These are phyloP conservation scores for Emmonsiellopsis sp. DNA, from an alignment of 2,329 filamentous ascomycete species.

Conservation along the genomic window DNA sequence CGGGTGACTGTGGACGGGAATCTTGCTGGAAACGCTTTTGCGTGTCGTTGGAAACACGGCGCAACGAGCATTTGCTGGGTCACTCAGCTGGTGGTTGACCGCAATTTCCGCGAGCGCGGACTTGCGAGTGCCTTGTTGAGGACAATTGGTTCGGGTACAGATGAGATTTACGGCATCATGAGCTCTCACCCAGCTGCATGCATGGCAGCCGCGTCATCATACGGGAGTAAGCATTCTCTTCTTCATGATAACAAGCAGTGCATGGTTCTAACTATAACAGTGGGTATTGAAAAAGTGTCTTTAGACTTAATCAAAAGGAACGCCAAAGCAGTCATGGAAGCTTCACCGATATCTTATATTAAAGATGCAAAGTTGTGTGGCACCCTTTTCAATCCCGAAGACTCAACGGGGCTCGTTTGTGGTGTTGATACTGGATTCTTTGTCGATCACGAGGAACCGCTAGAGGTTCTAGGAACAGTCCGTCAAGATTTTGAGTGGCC, in stretches of 20 bases:
- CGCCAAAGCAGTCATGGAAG: conserved; percentile 24
- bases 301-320: conserved; percentile 22
- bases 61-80: conserved; percentile 30
- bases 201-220: conserved; percentile 18
- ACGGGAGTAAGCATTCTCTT: conserved; percentile 10
- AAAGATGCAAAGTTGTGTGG: conserved; percentile 28
- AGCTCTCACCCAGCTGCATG: conserved; percentile 12
- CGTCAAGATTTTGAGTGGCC: conserved; percentile 21
- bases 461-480: conserved; percentile 22
- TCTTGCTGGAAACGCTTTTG: conserved; percentile 22
- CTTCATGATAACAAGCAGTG: not conserved
- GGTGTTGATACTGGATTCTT: conserved; percentile 29
- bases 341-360: conserved; percentile 32
- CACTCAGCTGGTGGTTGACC: conserved; percentile 33
- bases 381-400: conserved; percentile 23
- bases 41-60: conserved; percentile 26
- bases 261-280: not conserved
- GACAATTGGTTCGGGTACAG: conserved; percentile 18
- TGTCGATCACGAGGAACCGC: conserved; percentile 30
- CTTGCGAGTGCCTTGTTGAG: conserved; percentile 28
- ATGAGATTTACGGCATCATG: conserved; percentile 27
- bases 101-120: conserved; percentile 27
- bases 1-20: conserved; percentile 8
- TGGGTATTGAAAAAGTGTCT: conserved; percentile 4
- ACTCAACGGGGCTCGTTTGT: conserved; percentile 24